Percentiles rank a stretch among this genome's conserved stretches.
phyloP scores from a whole-genome alignment of 2,329 filamentous ascomycete genomes.

The Sordariomycetes sp. region DNA sequence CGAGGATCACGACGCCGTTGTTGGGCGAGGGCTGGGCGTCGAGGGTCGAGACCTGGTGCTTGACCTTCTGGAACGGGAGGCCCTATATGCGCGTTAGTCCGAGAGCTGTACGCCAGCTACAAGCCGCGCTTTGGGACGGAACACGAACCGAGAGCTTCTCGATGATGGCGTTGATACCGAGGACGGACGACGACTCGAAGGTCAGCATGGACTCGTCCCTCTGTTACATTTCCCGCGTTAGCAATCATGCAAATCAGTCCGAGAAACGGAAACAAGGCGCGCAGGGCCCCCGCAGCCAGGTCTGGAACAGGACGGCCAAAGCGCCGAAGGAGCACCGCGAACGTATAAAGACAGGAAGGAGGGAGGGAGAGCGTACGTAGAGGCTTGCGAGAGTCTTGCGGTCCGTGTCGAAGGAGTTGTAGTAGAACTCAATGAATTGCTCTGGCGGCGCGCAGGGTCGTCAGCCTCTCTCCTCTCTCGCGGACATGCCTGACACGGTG shows the following conservation, averaged over 20 bases:
- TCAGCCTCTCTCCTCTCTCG: not conserved
- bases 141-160: slow-evolving; percentile 69
- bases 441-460: slow-evolving; percentile 36
- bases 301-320: not conserved
- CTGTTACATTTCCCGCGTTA: slow-evolving; percentile 30
- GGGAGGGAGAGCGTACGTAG: slow-evolving; percentile 56
- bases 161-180: slow-evolving; percentile 56
- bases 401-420: slow-evolving; percentile 72
- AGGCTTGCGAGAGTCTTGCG: slow-evolving; percentile 55
- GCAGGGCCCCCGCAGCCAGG: not conserved
- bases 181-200: slow-evolving; percentile 63
- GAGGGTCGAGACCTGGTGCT: slow-evolving; percentile 65
- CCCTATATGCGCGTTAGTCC: slow-evolving; percentile 31
- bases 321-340: not conserved
- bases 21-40: slow-evolving; percentile 68
- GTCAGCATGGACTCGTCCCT: slow-evolving; percentile 83
- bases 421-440: slow-evolving; percentile 87
- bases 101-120: not conserved
- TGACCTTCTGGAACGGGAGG: slow-evolving; percentile 73
- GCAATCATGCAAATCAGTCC: not conserved
- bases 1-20: slow-evolving; percentile 71
- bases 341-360: not conserved
- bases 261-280: not conserved
- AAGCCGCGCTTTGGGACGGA: slow-evolving; percentile 5
- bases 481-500: not conserved